Base-by-base conservation (phyloP, 371 early-diverging fungal species). In the Syncephalastrum contaminatum region DNA sequence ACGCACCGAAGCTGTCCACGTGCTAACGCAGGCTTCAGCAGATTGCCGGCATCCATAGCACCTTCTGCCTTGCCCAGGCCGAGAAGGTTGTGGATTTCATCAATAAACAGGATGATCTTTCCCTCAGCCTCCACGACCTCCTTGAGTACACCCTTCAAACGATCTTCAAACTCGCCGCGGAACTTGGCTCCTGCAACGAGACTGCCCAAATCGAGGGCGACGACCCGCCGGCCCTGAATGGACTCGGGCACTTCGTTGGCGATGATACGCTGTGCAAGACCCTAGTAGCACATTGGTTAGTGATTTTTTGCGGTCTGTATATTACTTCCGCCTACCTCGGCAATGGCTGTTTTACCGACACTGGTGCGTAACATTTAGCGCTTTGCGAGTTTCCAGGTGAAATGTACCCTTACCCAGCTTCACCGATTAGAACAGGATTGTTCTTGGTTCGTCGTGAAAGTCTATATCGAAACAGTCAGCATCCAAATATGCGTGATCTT, bases 341-440 rank as follows among this genome's bases (percentile, higher is more conserved):
- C 77, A 51, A 80, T 78, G 19, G 81, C 76, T 2, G 81, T 78
- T 59, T 87, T 88, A n/a, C 87, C 85, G 13, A 80, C 77, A 58
- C 77, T 80, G 40, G 20, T 15, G 21, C 25, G 18, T 12, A 21
- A 53, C 3, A 60, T 0, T 16, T 12, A 6, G 8, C 18, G 19
- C 16, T 56, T 46, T 24, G 16, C 22, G 46, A 25, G 2, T 1
- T 18, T 16, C n/a, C n/a, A 27, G 27, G 44, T 44, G 14, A 8
- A 27, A 10, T 18, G 12, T 25, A 21, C 18, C 24, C 64, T 71
- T 76, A 73, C 80, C 82, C 86, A 39, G 88, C 84, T 58, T 88
- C 86, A 53, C 94, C 96, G 25, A 95, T 91, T 48, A 96, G 72
- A 15, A 95, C 90, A 13, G 95, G 94, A 64, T 94, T 95, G 66